Conservation (phyloP, 768 basidiomycete species). For the Boletus vinaceobasis region DNA sequence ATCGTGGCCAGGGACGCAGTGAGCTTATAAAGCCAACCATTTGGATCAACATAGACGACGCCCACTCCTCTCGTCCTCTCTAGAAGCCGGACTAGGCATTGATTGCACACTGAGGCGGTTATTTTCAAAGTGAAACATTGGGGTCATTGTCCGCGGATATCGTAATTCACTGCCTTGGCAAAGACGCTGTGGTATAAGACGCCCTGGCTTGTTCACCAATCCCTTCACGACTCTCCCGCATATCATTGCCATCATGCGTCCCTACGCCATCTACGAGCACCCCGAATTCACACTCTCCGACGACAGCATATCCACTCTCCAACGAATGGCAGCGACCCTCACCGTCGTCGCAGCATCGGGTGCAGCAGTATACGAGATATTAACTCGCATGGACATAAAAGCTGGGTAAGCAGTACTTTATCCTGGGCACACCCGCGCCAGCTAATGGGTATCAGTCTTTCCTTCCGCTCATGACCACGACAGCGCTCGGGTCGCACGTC, state of each 20-base stretch:
- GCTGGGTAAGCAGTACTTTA: conserved; percentile 14
- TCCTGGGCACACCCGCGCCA: background rate
- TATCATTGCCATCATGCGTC: conserved; percentile 23
- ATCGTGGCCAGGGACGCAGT: background rate
- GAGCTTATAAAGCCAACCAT: background rate
- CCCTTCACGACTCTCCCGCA: background rate
- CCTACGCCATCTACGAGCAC: conserved; percentile 34
- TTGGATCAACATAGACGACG: background rate
- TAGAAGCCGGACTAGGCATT: background rate
- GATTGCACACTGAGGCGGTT: background rate
- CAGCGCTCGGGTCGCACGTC: background rate
- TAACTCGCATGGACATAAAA: conserved; percentile 14
- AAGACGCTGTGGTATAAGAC: conserved; percentile 5
- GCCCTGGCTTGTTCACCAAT: background rate
- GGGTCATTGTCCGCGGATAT: conserved; percentile 12
- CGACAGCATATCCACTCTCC: conserved; percentile 23
- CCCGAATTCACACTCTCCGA: conserved; percentile 30
- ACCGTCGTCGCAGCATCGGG: conserved; percentile 33
- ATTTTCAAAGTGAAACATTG: conserved; percentile 11
- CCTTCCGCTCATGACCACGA: conserved; percentile 9
- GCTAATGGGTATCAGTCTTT: conserved; percentile 12
- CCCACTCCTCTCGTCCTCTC: background rate
- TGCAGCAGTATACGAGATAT: conserved; percentile 30
- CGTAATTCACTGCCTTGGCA: background rate
- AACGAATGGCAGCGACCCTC: conserved; percentile 24